Base-by-base conservation (phyloP, 1,139 yeast species). In the Meyerozyma sp. region DNA sequence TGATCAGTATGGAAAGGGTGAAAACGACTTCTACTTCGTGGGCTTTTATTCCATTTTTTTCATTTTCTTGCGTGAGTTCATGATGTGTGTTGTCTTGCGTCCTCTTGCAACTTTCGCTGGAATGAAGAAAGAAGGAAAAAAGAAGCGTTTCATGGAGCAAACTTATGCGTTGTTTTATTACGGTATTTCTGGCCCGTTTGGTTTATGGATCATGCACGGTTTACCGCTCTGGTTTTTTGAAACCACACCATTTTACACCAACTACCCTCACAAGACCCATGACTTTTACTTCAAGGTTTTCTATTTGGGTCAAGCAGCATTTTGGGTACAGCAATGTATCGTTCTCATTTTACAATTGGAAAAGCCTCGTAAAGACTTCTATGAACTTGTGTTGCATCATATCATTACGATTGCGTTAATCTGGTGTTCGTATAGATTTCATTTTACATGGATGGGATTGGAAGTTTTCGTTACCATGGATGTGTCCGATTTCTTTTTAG, bases 381-480 rank as follows among this genome's bases (percentile, higher is more conserved):
- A 81, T 55, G 98, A 93, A 65, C 77, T 93, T 50, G 90, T 91
- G 20, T 82, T 90, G 65, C 99, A 93, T 63, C 99, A 93, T 63
- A 78, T 93, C 50, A 82, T 93, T 47, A 94, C 99, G 30, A 82
- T 93, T 61, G 81, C 93, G 3, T 78, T 94, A 52, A 90, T 93
- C 55, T 85, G 88, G 80, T 74, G 81, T 46, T 87, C 96, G n/a
- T 93, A 93, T 65, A 79, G 93, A 51, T 93, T 93, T 75, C 97
- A 93, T 63, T 93, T 90, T 72, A 89, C 96, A 13, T 88, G 95
- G 82, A 90, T 93, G 77, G 99, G 99, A 5, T 65, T 93, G 36
- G 88, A 87, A 21, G 80, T 94, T 43, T 93, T 89, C 64, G 79
- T 93, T 53, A 89, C 98, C 23, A 93, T 93, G 99, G 99, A 93